Conservation (phyloP, 352 stramenopile species). For the Globisporangium acanthophoron region DNA sequence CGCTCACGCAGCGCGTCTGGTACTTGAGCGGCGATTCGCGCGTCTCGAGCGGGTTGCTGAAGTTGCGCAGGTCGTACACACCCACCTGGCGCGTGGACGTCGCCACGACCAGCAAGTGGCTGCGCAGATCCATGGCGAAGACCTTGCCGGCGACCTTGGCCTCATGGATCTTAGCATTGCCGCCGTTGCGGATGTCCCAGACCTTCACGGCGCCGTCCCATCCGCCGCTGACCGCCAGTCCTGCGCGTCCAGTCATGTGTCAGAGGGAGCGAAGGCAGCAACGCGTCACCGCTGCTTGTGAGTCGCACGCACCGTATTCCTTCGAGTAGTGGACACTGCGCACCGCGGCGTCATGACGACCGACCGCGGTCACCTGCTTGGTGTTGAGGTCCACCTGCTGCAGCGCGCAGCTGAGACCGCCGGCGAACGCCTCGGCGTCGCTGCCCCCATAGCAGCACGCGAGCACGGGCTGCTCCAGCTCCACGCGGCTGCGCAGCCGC, state of each 20-base stretch:
- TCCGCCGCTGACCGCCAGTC: constrained; percentile 48
- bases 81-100: constrained; percentile 50
- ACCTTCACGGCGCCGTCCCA: constrained; percentile 66
- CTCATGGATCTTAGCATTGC: constrained; percentile 43
- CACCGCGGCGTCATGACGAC: constrained; percentile 44
- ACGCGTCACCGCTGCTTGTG: neutral
- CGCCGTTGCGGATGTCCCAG: constrained; percentile 61
- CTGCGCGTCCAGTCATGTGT: constrained; percentile 1
- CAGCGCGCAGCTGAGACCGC: constrained; percentile 63
- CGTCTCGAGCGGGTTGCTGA: constrained; percentile 46
- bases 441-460: constrained; percentile 54
- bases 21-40: constrained; percentile 86
- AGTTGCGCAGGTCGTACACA: constrained; percentile 84
- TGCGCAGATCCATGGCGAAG: constrained; percentile 57
- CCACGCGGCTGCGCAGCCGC: constrained; percentile 46
- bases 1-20: constrained; percentile 87
- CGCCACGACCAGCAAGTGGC: constrained; percentile 52
- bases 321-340: constrained; percentile 51
- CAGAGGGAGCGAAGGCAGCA: neutral
- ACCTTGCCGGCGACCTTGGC: constrained; percentile 45
- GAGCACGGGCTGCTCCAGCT: constrained; percentile 71
- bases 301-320: constrained; percentile 24
- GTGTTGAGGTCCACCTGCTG: constrained; percentile 53
- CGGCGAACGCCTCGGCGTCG: constrained; percentile 64
- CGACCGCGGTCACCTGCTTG: constrained; percentile 25